These are phyloP conservation scores for Psilocybe sp. DNA, from an alignment of 768 basidiomycete genomes.

Conservation along the genomic window DNA sequence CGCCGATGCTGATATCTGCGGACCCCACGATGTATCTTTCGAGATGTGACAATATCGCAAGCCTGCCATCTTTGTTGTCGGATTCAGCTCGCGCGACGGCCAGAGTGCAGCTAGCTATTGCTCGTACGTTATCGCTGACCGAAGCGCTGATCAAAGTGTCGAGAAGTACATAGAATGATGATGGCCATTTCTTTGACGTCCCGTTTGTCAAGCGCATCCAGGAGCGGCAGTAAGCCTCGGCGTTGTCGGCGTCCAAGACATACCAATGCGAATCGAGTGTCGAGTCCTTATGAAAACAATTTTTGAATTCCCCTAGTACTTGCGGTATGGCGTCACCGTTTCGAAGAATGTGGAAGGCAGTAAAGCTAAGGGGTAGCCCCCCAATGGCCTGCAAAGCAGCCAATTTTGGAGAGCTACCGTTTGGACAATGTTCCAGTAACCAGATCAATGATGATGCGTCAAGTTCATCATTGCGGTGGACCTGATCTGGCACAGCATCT, in stretches of 20 bases:
- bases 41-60: constrained; percentile 30
- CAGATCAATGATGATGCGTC: constrained; percentile 34
- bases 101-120: constrained; percentile 31
- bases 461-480: constrained; percentile 21
- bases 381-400: constrained; percentile 33
- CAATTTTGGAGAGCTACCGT: constrained; percentile 20
- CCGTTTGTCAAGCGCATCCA: constrained; percentile 34
- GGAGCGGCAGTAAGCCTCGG: constrained; percentile 33
- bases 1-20: constrained; percentile 23
- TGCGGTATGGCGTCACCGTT: constrained; percentile 27
- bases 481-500: background rate
- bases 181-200: constrained; percentile 30
- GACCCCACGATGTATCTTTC: constrained; percentile 24
- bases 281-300: constrained; percentile 33
- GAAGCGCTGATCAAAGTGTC: constrained; percentile 25
- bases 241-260: constrained; percentile 25
- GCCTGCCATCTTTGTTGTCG: constrained; percentile 28
- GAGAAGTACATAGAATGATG: constrained; percentile 28
- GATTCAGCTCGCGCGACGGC: constrained; percentile 25
- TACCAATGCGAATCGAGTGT: constrained; percentile 34
- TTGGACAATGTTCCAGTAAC: constrained; percentile 29
- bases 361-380: constrained; percentile 33
- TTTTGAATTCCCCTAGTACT: constrained; percentile 29
- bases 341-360: constrained; percentile 30
- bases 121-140: constrained; percentile 22